Evolutionary conservation across 441 rosid genomes (phyloP), one percentile per base, ranked within the genome.

Genomic region (Bruguiera hainesii): DNA sequence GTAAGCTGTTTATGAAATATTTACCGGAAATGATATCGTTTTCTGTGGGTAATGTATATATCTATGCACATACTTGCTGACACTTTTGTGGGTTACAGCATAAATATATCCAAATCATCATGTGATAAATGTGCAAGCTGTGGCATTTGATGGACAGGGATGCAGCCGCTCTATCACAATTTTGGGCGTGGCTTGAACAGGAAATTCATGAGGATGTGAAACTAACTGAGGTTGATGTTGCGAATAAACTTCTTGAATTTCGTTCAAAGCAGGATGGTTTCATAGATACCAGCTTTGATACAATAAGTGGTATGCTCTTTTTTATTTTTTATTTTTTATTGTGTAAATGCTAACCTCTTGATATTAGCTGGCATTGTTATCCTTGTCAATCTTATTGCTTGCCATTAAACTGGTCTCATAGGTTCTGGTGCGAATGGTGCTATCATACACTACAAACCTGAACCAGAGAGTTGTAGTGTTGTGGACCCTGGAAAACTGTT

Each of bases 391-490:
- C 58, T 67, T 51, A 26, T 18, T 58, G 56, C 71, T 73, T 50
- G 69, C 55, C 16, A 33, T 46, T 42, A 46, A 55, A 39, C 68
- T 75, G 61, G 60, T 71, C 66, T 66, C 77, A 64, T 77, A 91
- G 99, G 96, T 73, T 95, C 97, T 1, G 99, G 99, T 73, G 89
- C 97, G 65, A 95, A 95, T 76, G 98, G 97, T 68, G 98, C 99
- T 52, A 81, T 95, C 72, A 92, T 95, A 77, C 99, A 95, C 75
- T 95, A 95, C 80, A 87, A 80, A 79, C 91, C 98, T 58, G 97
- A 95, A 77, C 86, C 87, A 55, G 89, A 77, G 70, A 95, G 79
- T 71, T 95, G 98, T 74, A 90, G 98, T 63, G 66, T 81, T 57
- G 88, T 95, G 68, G 95, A 89, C 81, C 76, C 88, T 31, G 71